Base-by-base conservation (phyloP, 2,329 filamentous ascomycete genomes). In the Fusarium chaquense region DNA sequence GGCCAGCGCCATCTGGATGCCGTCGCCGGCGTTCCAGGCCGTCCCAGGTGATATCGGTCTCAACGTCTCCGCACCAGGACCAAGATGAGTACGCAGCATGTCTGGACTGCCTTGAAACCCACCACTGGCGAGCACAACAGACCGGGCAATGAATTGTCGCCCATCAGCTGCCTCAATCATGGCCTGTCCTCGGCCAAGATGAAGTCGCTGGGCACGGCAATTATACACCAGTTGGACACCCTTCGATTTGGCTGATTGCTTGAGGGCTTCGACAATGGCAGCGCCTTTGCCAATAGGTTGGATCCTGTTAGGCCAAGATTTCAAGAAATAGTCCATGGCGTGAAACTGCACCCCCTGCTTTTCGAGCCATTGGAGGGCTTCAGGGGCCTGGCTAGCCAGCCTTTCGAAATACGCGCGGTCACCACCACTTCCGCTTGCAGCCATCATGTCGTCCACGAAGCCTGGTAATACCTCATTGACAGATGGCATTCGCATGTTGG, bases 401-500 rank as follows among this genome's bases (percentile, higher is more conserved):
- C 53, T 56, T 56, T 56, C 43, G 33, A 56, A 56, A 49, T 56
- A 56, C 24, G 43, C 43, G 43, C 43, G 43, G 53, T 56, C 43
- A 24, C 53, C 53, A 56, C 53, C 43, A 49, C 53, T 56, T 49
- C 53, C 43, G 32, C 53, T 56, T 20, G 15, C 43, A 56, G 53
- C 53, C 43, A 56, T 2, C 43, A 56, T 56, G 43, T 56, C 53
- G 53, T 56, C 43, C 43, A 56, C 43, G 43, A 56, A 56, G 43
- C 20, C 53, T 49, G 43, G 53, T 41, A 56, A 58, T 58, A 58
- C 58, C 53, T 62, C 53, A 58, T 62, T 62, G 36, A 62, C 53
- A 62, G 58, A 62, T 62, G 38, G 53, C 58, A 58, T 62, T 58
- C 53, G 58, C 45, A 62, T 62, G 24, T 62, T 62, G 26, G 58